Evolutionary conservation across 208 protist genomes (phyloP), one percentile per base, ranked within the genome.

Genomic region (Sergeia podlipaevii): DNA sequence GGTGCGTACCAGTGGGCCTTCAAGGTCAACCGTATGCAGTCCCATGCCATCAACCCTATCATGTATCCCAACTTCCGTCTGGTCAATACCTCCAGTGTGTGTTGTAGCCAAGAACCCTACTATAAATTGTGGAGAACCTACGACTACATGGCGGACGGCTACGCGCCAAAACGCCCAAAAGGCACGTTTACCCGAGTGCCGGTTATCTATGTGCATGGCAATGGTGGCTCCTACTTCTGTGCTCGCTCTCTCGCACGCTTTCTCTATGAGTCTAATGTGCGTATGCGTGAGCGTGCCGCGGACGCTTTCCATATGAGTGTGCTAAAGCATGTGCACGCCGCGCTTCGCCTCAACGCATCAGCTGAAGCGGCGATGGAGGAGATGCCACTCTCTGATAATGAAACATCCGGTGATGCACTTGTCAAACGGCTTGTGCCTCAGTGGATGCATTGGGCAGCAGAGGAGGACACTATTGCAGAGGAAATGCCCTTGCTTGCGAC

Each of bases 161-260:
- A 81, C 56, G 48, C 74, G 15, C 67, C 68, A 37, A 61, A 60
- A 26, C 28, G 39, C 5, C 24, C 50, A 13, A 24, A 39, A 8
- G 66, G 53, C 10, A 63, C 75, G 23, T 63, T 74, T 32, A 45
- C 51, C 17, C 68, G 71, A 17, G 71, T 92, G 11, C 85, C 85
- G 2, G 54, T 80, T 29, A 1, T 92, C 7, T 92, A 92, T 57
- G 70, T 92, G 30, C 85, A 89, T 48, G 85, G 85, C 27, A 92
- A 92, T 67, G 85, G 62, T 32, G 85, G 85, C 18, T 86, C 80
- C 36, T 92, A 78, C 71, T 70, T 63, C 51, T 84, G 81, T 47
- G 77, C 83, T 26, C 74, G 80, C 29, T 92, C 70, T 5, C 37
- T 89, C 10, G 80, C 78, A 4, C 78, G 80, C 41, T 85, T 85